These are phyloP conservation scores for Hyaloraphidium curvatum DNA, from an alignment of 192 early-diverging fungal genomes.

Conservation along the genomic window DNA sequence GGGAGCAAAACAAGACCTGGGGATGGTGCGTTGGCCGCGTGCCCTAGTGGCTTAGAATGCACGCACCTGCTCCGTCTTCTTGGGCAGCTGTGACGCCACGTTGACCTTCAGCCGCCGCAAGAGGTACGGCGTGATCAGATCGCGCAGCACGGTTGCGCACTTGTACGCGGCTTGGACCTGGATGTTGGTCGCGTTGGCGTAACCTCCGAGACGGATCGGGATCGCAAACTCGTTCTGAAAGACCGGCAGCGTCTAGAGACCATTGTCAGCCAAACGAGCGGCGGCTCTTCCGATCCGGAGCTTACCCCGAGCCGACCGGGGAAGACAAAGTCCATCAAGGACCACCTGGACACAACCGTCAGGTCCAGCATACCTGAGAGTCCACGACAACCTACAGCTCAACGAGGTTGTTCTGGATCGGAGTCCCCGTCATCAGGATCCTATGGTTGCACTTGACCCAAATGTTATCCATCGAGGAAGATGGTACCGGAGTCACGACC, in stretches of 20 bases:
- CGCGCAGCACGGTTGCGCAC: slow-evolving; percentile 77
- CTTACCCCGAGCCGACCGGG: slow-evolving; percentile 45
- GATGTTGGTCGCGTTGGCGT: slow-evolving; percentile 70
- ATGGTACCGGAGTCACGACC: not conserved
- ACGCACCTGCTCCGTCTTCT: slow-evolving; percentile 80
- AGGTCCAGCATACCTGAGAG: too few relatives aligned
- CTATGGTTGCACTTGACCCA: slow-evolving; percentile 32
- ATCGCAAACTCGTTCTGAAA: slow-evolving; percentile 77
- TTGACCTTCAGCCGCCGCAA: slow-evolving; percentile 80
- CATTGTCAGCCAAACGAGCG: not conserved
- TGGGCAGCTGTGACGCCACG: slow-evolving; percentile 73
- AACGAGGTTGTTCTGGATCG: slow-evolving; percentile 60
- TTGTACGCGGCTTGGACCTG: slow-evolving; percentile 87
- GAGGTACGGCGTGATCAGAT: slow-evolving; percentile 84
- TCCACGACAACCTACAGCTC: too few relatives aligned
- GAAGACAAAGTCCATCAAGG: slow-evolving; percentile 58
- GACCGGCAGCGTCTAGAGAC: slow-evolving; percentile 44
- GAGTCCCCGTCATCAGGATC: slow-evolving; percentile 58
- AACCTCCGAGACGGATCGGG: slow-evolving; percentile 83
- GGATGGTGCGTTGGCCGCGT: not conserved
- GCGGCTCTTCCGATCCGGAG: not conserved
- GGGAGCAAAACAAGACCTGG: slow-evolving; percentile 4
- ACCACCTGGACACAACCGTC: too few relatives aligned
- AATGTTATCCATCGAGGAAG: not conserved
- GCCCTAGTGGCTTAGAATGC: slow-evolving; percentile 78